Conservation (phyloP, 306 rosid genomes). For the Acmispon strigosus region DNA sequence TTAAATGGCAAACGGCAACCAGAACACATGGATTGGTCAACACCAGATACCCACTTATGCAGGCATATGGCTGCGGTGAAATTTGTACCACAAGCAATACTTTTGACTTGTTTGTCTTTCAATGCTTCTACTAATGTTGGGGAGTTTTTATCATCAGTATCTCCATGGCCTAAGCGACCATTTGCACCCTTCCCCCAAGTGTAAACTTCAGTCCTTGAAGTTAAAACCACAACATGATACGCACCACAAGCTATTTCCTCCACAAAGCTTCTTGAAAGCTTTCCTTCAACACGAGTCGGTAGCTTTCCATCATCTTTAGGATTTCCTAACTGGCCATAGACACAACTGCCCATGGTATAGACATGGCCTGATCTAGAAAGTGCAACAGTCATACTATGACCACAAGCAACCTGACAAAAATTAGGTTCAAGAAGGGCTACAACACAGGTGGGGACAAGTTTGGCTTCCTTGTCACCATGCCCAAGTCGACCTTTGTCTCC, state of each 20-base stretch:
- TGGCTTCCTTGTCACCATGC: slow-evolving; percentile 94
- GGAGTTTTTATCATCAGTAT: slow-evolving; percentile 68
- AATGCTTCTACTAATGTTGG: slow-evolving; percentile 86
- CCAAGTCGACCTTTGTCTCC: slow-evolving; percentile 98
- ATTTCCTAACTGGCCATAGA: slow-evolving; percentile 91
- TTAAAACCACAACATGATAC: slow-evolving; percentile 85
- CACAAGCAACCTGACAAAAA: slow-evolving; percentile 89
- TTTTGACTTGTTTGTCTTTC: slow-evolving; percentile 89
- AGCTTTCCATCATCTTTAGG: slow-evolving; percentile 88
- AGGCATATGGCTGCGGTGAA: slow-evolving; percentile 92
- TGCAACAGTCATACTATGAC: slow-evolving; percentile 88
- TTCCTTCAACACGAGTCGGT: slow-evolving; percentile 78
- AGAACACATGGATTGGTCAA: slow-evolving; percentile 97
- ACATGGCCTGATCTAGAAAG: slow-evolving; percentile 84
- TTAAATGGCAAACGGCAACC: slow-evolving; percentile 92
- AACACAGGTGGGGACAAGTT: slow-evolving; percentile 97
- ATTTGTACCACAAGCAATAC: slow-evolving; percentile 90
- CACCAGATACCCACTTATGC: slow-evolving; percentile 98
- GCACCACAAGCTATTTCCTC: slow-evolving; percentile 99
- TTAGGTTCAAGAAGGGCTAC: slow-evolving; percentile 73
- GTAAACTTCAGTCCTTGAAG: slow-evolving; percentile 91
- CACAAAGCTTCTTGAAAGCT: slow-evolving; percentile 78
- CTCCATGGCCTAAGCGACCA: slow-evolving; percentile 98
- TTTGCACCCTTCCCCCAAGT: slow-evolving; percentile 98
- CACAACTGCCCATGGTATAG: slow-evolving; percentile 93